phyloP scores from a whole-genome alignment of 805 yeast species.

The Teunomyces kruisii region DNA sequence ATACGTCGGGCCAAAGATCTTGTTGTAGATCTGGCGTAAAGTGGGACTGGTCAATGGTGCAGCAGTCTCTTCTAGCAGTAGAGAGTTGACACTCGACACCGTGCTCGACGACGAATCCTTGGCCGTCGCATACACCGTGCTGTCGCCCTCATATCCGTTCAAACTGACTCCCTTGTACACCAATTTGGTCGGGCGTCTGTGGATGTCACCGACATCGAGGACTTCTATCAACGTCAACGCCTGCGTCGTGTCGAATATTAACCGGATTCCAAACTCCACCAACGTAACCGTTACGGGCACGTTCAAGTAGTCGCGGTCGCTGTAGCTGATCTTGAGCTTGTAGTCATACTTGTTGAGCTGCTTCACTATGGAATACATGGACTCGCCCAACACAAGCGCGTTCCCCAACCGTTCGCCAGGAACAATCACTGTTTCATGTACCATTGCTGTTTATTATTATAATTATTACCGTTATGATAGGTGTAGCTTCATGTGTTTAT shows the following conservation, averaged over 20 bases:
- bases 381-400: slow-evolving; percentile 26
- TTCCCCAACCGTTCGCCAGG: slow-evolving; percentile 42
- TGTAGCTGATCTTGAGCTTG: slow-evolving; percentile 29
- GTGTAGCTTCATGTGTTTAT: too few species aligned
- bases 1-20: slow-evolving; percentile 61
- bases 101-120: slow-evolving; percentile 1
- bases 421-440: slow-evolving; percentile 11
- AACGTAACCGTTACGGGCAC: slow-evolving; percentile 32
- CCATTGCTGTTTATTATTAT: slow-evolving; percentile 4
- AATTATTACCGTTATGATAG: too few species aligned
- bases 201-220: slow-evolving; percentile 6
- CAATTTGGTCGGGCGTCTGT: slow-evolving; percentile 13
- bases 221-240: slow-evolving; percentile 12
- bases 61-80: neutral
- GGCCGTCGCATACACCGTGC: slow-evolving; percentile 1
- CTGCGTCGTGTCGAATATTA: slow-evolving; percentile 11
- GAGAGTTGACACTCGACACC: slow-evolving; percentile 5
- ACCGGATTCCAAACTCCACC: slow-evolving; percentile 17
- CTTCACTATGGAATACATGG: slow-evolving; percentile 27
- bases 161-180: slow-evolving; percentile 32
- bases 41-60: slow-evolving; percentile 10
- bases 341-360: slow-evolving; percentile 25
- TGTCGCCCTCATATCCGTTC: slow-evolving; percentile 22
- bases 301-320: slow-evolving; percentile 26
- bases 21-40: slow-evolving; percentile 51